Evolutionary conservation across 2,329 filamentous ascomycete genomes (phyloP).

Genomic region (Alternaria panax): DNA sequence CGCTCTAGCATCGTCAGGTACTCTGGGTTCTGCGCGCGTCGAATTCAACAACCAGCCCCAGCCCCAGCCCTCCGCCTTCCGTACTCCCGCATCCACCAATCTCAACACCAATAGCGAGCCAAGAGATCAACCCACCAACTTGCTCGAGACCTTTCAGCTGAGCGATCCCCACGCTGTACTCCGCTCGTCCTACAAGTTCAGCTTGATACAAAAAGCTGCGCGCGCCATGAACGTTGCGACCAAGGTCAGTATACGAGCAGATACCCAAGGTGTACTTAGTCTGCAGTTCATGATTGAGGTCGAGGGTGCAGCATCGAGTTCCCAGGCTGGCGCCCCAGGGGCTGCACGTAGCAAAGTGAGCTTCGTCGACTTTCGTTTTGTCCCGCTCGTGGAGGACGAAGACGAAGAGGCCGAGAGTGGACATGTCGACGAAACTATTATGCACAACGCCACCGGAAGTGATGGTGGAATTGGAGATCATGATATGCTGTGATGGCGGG

Average conservation of each 20-base stretch:
- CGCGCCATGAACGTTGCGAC: constrained; percentile 92
- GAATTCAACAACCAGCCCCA: constrained; percentile 62
- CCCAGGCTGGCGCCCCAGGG: constrained; percentile 46
- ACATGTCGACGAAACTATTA: constrained; percentile 27
- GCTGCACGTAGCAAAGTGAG: constrained; percentile 58
- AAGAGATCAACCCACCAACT: constrained; percentile 28
- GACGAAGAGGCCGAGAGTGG: constrained; percentile 32
- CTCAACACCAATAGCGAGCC: constrained; percentile 9
- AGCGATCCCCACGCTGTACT: constrained; percentile 34
- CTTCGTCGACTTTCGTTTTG: constrained; percentile 84
- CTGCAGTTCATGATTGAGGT: constrained; percentile 96
- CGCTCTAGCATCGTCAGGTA: constrained; percentile 71
- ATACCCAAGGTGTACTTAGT: constrained; percentile 88
- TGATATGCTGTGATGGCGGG: background rate
- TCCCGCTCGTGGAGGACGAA: constrained; percentile 68
- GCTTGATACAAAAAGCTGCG: constrained; percentile 81
- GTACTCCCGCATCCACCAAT: constrained; percentile 25
- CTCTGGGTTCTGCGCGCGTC: constrained; percentile 66
- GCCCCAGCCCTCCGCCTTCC: constrained; percentile 32
- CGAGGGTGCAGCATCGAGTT: constrained; percentile 55
- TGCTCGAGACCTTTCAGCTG: constrained; percentile 79
- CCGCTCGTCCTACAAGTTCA: constrained; percentile 80
- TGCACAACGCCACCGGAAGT: constrained; percentile 19
- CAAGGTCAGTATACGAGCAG: constrained; percentile 90
- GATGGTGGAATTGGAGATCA: constrained; percentile 10